These are phyloP conservation scores for Hymenotorrendiella dingleyae DNA, from an alignment of 2,329 filamentous ascomycete species.

Conservation along the genomic window DNA sequence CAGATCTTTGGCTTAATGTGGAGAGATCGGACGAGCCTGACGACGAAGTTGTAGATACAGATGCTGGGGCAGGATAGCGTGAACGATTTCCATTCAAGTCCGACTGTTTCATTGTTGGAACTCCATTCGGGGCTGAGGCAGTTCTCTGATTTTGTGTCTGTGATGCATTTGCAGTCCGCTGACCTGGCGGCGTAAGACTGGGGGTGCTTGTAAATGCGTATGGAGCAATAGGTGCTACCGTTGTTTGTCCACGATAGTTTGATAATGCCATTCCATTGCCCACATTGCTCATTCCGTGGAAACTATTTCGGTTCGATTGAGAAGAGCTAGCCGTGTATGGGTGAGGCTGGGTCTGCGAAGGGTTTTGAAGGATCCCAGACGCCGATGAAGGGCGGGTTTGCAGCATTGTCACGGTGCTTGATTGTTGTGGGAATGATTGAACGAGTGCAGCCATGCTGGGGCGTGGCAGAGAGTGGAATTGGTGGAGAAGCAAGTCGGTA, in stretches of 20 bases:
- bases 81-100: constrained; percentile 32
- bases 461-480: constrained; percentile 9
- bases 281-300: constrained; percentile 45
- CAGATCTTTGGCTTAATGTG: constrained; percentile 36
- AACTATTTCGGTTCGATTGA: constrained; percentile 43
- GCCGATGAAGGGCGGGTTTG: constrained; percentile 65
- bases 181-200: constrained; percentile 46
- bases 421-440: constrained; percentile 73
- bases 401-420: constrained; percentile 67
- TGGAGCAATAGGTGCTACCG: constrained; percentile 58
- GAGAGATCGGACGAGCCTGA: constrained; percentile 31
- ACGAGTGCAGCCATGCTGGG: constrained; percentile 77
- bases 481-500: constrained; percentile 21
- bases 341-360: constrained; percentile 28
- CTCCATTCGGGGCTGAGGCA: constrained; percentile 42
- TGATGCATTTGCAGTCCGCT: constrained; percentile 32
- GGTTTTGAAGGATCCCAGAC: constrained; percentile 41
- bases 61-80: constrained; percentile 43
- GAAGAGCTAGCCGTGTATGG: constrained; percentile 41
- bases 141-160: constrained; percentile 51
- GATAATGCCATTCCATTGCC: constrained; percentile 40
- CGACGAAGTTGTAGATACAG: constrained; percentile 40
- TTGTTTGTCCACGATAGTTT: constrained; percentile 47
- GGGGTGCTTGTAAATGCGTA: constrained; percentile 73
- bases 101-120: constrained; percentile 35